phyloP scores from a whole-genome alignment of 805 yeast species.

The Yarrowia deformans region DNA sequence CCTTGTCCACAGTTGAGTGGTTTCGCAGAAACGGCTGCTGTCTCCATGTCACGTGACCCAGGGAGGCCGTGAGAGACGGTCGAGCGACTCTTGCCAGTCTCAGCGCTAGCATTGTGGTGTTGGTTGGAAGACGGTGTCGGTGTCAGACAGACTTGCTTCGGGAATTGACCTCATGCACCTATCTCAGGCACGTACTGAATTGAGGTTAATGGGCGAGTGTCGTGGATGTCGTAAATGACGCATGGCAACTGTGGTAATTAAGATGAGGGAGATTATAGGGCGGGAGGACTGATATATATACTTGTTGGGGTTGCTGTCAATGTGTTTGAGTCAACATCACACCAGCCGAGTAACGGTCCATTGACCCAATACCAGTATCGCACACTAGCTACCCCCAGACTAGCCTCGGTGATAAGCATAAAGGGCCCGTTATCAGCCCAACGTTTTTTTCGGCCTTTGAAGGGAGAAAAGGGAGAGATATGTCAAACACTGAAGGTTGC shows the following conservation, averaged over 20 bases:
- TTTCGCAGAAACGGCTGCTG: too few species aligned
- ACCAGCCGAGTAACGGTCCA: too few species aligned
- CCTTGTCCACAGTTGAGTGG: constrained; percentile 12
- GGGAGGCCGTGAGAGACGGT: not conserved
- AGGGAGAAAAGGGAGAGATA: too few species aligned
- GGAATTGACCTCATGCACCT: not conserved
- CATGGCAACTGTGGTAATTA: too few species aligned
- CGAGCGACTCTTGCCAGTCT: constrained; percentile 13
- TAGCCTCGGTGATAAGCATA: constrained; percentile 25
- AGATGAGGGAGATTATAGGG: too few species aligned
- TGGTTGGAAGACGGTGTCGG: too few species aligned
- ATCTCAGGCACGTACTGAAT: constrained; percentile 27
- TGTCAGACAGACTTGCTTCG: not conserved
- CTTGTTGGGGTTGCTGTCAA: not conserved
- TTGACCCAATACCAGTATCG: too few species aligned
- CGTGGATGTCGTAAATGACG: not conserved
- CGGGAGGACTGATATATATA: too few species aligned
- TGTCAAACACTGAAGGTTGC: too few species aligned
- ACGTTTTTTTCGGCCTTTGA: too few species aligned
- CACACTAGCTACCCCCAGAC: too few species aligned
- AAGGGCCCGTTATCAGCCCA: not conserved
- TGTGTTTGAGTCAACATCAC: not conserved
- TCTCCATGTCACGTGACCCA: not conserved
- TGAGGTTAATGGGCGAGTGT: constrained; percentile 9
- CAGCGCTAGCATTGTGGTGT: constrained; percentile 11